A percentile compares a stretch with the other conserved stretches of the same genome.
phyloP scores from a whole-genome alignment of 2,329 filamentous ascomycete species.

The Ophiognomonia clavigignenti-juglandacearum region DNA sequence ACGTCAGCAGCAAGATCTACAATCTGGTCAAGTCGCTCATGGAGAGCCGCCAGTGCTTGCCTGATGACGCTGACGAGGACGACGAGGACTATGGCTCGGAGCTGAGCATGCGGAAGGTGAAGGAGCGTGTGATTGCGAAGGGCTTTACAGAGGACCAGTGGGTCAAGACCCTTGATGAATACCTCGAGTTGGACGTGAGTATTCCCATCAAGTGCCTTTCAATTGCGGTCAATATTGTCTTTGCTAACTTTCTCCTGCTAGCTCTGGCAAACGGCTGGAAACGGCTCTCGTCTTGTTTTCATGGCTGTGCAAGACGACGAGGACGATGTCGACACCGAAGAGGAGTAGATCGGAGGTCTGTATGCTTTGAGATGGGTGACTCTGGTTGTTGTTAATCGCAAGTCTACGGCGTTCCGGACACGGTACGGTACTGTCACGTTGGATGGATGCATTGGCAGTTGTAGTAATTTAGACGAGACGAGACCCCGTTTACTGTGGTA shows the following conservation, averaged over 20 bases:
- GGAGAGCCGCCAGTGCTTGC: conserved; percentile 78
- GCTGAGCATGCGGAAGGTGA: conserved; percentile 80
- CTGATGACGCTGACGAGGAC: conserved; percentile 58
- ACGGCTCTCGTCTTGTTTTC: conserved; percentile 67
- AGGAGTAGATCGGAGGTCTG: conserved; percentile 21
- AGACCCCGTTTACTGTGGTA: neutral
- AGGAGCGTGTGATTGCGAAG: conserved; percentile 89
- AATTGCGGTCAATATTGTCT: neutral
- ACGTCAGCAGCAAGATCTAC: conserved; percentile 86
- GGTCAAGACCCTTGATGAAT: conserved; percentile 80
- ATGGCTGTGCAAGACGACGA: conserved; percentile 54
- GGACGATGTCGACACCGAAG: conserved; percentile 41
- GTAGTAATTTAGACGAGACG: conserved; percentile 8
- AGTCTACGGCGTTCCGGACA: conserved; percentile 25
- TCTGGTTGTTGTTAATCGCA: conserved; percentile 9
- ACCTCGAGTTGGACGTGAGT: conserved; percentile 84
- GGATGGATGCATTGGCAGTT: conserved; percentile 2
- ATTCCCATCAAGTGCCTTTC: conserved; percentile 11
- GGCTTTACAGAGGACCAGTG: conserved; percentile 96
- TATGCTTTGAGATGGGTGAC: neutral
- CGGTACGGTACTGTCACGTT: neutral
- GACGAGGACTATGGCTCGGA: conserved; percentile 55
- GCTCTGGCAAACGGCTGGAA: conserved; percentile 75
- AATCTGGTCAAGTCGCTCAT: conserved; percentile 87
- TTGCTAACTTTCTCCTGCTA: conserved; percentile 38